Conservation (phyloP, 169 alveolate genomes). For the Cryptosporidium felis region DNA sequence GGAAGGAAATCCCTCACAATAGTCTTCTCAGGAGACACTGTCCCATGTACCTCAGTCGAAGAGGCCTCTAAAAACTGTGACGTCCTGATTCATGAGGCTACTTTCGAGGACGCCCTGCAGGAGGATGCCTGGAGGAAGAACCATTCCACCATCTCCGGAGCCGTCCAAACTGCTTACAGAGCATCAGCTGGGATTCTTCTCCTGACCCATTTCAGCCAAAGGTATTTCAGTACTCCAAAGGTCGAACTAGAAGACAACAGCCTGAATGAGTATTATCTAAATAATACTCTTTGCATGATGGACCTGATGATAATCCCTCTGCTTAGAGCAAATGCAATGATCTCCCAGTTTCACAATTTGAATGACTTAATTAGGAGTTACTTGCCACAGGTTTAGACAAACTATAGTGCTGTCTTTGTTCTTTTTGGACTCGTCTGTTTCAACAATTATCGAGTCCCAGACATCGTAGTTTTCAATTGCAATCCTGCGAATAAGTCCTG, state of each 20-base stretch:
- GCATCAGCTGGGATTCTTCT: conserved; percentile 78
- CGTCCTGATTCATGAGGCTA: conserved; percentile 90
- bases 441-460: conserved; percentile 53
- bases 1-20: conserved; percentile 72
- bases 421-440: conserved; percentile 43
- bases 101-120: conserved; percentile 82
- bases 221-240: conserved; percentile 80
- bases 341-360: neutral
- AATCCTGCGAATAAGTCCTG: conserved; percentile 31
- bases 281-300: conserved; percentile 22
- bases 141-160: conserved; percentile 82
- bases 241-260: conserved; percentile 42
- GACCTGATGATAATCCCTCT: conserved; percentile 43
- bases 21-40: conserved; percentile 91
- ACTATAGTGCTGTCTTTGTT: conserved; percentile 6
- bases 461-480: conserved; percentile 21
- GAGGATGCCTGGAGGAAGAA: conserved; percentile 84
- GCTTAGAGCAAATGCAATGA: neutral
- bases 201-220: conserved; percentile 91
- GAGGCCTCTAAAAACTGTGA: conserved; percentile 82
- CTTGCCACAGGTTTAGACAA: conserved; percentile 62
- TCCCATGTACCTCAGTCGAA: conserved; percentile 85
- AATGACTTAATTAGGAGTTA: conserved; percentile 40
- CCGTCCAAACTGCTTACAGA: conserved; percentile 78
- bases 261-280: neutral